Percentiles rank a stretch among this genome's conserved stretches.
These are phyloP conservation scores for Lasiosphaeria hispida DNA, from an alignment of 495 filamentous ascomycete genomes.

Conservation along the genomic window DNA sequence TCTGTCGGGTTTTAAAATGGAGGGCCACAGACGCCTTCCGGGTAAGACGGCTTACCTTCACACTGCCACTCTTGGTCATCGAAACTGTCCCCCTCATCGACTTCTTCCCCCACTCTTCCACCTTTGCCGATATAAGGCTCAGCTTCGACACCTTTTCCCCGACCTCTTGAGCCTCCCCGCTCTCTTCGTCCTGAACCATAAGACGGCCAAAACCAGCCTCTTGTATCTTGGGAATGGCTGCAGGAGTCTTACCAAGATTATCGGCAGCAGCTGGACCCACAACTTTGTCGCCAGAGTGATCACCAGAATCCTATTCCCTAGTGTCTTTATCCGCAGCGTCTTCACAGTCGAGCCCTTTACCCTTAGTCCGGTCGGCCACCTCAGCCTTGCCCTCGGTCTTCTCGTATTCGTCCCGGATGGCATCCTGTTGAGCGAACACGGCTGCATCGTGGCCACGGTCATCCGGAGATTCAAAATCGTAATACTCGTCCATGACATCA, in stretches of 20 bases:
- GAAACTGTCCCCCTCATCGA: slow-evolving; percentile 1
- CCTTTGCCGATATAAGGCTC: slow-evolving; percentile 6
- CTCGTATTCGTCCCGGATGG: slow-evolving; percentile 3
- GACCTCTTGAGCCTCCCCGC: neutral
- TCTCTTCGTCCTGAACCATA: slow-evolving; percentile 6
- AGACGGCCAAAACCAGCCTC: neutral
- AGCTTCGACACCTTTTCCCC: slow-evolving; percentile 4
- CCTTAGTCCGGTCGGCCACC: too few species aligned
- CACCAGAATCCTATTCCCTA: slow-evolving; percentile 1
- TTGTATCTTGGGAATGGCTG: neutral
- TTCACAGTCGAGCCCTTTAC: too few species aligned
- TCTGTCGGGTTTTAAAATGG: slow-evolving; percentile 2
- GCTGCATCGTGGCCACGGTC: slow-evolving; percentile 10
- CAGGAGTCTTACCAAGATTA: neutral
- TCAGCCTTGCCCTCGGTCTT: neutral
- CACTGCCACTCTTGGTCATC: slow-evolving; percentile 1
- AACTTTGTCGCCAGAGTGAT: neutral
- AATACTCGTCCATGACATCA: slow-evolving; percentile 10
- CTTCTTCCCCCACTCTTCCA: slow-evolving; percentile 2
- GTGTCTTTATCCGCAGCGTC: neutral
- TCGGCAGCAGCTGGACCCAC: neutral
- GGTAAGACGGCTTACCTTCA: slow-evolving; percentile 3
- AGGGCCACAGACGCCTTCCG: slow-evolving; percentile 5
- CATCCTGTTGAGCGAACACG: slow-evolving; percentile 2
- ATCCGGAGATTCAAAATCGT: neutral